Evolutionary conservation across 352 stramenopile species (phyloP), one percentile per base, ranked within the genome.

Genomic region (Phytophthora sojae): DNA sequence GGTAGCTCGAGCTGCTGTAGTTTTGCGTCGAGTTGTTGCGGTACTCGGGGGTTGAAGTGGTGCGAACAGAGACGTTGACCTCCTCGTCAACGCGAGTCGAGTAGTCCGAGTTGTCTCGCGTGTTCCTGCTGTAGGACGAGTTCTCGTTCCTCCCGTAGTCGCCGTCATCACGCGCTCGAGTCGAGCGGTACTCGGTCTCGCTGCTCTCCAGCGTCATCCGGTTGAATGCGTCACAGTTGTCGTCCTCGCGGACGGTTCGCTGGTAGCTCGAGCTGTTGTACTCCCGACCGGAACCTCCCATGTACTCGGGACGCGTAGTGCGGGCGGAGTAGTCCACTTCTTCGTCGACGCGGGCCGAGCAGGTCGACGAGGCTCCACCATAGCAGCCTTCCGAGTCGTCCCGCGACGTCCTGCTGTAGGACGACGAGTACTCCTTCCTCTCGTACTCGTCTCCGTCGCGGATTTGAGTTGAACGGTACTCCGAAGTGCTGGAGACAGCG

Each of bases 1-100:
- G 21, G 35, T 37, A 57, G n/a, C 45, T 58, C 4, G 62, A 58
- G 30, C 39, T 69, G 53, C 52, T 25, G 21, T 19, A 45, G 49
- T 39, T 51, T 51, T 25, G 61, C 25, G 29, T 59, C 37, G 55
- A 52, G 25, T 49, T 30, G 23, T 25, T 54, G 5, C 32, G 35
- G 17, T 63, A 52, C 23, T 45, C 19, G 37, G 47, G 15, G 9
- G 15, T 19, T 26, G 37, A 17, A 45, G 25, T 25, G 4, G 57
- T 54, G 17, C 54, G 19, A 30, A 35, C 23, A 9, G 62, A 57
- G 42, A 49, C 56, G 11, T 15, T 26, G 17, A n/a, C 42, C 15
- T 26, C 59, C 23, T 59, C 15, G 11, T 59, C 21, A 0, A 26
- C 19, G 44, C 49, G 47, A 39, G 49, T 51, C 44, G 44, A 51